phyloP scores from a whole-genome alignment of 768 basidiomycete genomes.

The Rubroboletus satanas region DNA sequence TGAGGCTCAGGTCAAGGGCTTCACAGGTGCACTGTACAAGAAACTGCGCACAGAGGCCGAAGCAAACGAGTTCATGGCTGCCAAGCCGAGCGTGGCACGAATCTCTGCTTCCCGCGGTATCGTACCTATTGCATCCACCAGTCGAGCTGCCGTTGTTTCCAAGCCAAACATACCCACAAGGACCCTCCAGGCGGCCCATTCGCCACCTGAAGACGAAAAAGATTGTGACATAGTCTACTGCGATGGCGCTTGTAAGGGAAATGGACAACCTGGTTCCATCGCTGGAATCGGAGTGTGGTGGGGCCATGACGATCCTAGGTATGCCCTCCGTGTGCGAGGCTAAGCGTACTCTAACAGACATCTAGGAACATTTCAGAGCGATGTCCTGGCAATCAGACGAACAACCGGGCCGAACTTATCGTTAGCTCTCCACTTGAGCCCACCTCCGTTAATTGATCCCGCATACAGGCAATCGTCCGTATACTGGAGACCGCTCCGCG shows the following conservation, averaged over 20 bases:
- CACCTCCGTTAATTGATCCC: background rate
- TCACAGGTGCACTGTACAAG: conserved; percentile 56
- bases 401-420: conserved; percentile 85
- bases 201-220: conserved; percentile 23
- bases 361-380: conserved; percentile 76
- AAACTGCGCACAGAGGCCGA: conserved; percentile 56
- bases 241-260: conserved; percentile 85
- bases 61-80: conserved; percentile 54
- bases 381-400: conserved; percentile 80
- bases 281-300: conserved; percentile 93
- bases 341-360: background rate
- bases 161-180: background rate
- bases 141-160: conserved; percentile 1
- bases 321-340: background rate
- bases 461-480: conserved; percentile 77
- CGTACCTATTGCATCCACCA: conserved; percentile 28
- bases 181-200: background rate
- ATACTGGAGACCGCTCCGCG: conserved; percentile 70
- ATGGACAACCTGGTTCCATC: conserved; percentile 60
- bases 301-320: conserved; percentile 64
- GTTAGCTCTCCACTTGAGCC: conserved; percentile 40
- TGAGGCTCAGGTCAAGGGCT: conserved; percentile 63
- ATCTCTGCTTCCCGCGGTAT: conserved; percentile 4
- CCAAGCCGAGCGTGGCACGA: conserved; percentile 24
- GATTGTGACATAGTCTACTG: conserved; percentile 62